Conservation (phyloP, 2,329 filamentous ascomycete genomes). For the Neurospora crassa region DNA sequence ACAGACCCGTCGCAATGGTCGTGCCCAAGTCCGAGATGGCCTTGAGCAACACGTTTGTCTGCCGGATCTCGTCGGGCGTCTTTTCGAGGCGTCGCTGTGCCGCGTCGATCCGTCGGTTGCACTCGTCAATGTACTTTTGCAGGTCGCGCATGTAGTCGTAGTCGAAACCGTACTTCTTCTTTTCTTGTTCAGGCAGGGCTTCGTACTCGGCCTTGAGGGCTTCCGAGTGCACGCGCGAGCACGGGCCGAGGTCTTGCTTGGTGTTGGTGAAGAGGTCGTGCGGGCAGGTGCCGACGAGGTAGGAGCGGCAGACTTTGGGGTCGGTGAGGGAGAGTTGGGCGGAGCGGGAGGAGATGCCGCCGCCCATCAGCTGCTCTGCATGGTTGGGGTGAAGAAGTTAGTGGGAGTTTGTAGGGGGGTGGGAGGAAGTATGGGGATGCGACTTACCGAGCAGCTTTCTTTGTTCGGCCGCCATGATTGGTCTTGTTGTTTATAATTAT, state of each 20-base stretch:
- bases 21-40: conserved; percentile 71
- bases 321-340: conserved; percentile 83
- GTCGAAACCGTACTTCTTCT: conserved; percentile 77
- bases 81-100: conserved; percentile 90
- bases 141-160: conserved; percentile 96
- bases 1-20: conserved; percentile 70
- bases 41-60: conserved; percentile 85
- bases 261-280: conserved; percentile 99
- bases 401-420: conserved; percentile 1
- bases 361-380: conserved; percentile 84
- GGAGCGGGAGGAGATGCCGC: conserved; percentile 61
- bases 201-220: conserved; percentile 85
- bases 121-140: conserved; percentile 93
- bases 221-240: conserved; percentile 81
- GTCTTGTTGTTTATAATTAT: background rate
- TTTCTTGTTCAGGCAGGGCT: conserved; percentile 57
- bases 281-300: conserved; percentile 85
- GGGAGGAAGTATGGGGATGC: background rate
- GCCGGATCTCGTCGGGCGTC: conserved; percentile 92
- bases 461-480: conserved; percentile 85
- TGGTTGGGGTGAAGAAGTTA: conserved; percentile 1
- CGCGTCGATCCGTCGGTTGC: conserved; percentile 84
- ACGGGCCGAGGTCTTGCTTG: conserved; percentile 90
- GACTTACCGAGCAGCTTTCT: conserved; percentile 76
- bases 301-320: conserved; percentile 89